Percentiles rank a stretch among this genome's conserved stretches.
Evolutionary conservation across 331 rosid genomes (phyloP).

Genomic region (Cydonia oblonga): DNA sequence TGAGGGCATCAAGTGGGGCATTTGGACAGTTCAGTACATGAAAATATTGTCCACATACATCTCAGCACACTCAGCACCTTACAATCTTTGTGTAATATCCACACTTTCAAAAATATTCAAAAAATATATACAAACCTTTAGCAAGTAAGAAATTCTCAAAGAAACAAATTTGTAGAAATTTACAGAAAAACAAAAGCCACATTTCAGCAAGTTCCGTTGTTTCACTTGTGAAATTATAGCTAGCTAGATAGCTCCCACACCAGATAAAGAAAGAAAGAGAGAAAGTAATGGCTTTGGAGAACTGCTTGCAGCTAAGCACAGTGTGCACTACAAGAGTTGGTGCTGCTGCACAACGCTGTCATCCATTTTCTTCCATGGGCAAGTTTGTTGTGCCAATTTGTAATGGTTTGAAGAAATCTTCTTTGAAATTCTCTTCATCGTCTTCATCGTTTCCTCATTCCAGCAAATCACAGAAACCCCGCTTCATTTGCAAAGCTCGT

Average conservation of each 20-base stretch:
- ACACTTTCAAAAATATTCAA: background rate
- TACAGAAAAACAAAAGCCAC: background rate
- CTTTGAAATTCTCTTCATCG: conserved; percentile 1
- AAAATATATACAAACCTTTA: background rate
- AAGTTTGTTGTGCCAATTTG: conserved; percentile 28
- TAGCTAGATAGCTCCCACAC: background rate
- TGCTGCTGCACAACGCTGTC: conserved; percentile 33
- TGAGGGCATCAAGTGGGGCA: conserved; percentile 1
- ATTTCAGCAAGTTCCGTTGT: background rate
- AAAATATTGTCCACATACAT: conserved; percentile 50
- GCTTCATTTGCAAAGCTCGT: conserved; percentile 68
- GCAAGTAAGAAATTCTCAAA: conserved; percentile 1
- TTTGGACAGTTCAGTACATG: conserved; percentile 8
- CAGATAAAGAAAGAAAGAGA: conserved; percentile 9
- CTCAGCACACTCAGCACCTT: conserved; percentile 50
- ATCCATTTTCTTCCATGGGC: conserved; percentile 39
- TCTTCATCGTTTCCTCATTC: conserved; percentile 25
- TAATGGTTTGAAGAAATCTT: conserved; percentile 35
- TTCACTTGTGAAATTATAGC: background rate
- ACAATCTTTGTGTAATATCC: conserved; percentile 39
- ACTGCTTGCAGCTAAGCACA: conserved; percentile 55
- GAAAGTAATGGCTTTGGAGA: conserved; percentile 46
- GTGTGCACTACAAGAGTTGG: conserved; percentile 34
- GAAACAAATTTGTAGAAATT: background rate
- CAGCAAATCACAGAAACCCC: conserved; percentile 22